Conservation (phyloP, 768 basidiomycete genomes). For the Calocera viscosa region DNA sequence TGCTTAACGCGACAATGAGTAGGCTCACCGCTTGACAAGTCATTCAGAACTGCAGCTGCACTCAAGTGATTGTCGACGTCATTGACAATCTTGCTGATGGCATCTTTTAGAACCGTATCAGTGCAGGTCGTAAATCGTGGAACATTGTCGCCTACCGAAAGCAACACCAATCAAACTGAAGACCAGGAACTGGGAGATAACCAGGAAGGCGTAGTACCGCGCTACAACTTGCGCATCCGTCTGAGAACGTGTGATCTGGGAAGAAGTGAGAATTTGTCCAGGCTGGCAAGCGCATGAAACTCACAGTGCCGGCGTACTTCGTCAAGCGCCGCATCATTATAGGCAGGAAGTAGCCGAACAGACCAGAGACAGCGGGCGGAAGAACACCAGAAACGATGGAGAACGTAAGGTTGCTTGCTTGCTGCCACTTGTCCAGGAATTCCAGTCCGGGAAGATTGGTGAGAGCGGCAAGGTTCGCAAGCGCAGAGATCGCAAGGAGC, state of each 20-base stretch:
- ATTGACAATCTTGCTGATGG: conserved; percentile 33
- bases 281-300: background rate
- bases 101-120: conserved; percentile 15
- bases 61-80: conserved; percentile 40
- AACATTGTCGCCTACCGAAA: conserved; percentile 46
- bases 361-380: conserved; percentile 73
- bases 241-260: conserved; percentile 55
- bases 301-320: conserved; percentile 48
- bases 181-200: conserved; percentile 85
- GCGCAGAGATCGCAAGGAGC: conserved; percentile 72
- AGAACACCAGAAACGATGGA: conserved; percentile 83
- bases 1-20: background rate
- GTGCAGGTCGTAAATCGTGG: conserved; percentile 23
- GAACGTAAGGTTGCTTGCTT: conserved; percentile 52
- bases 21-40: conserved; percentile 32
- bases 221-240: conserved; percentile 86
- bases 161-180: conserved; percentile 87
- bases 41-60: conserved; percentile 35
- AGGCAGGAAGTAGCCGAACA: conserved; percentile 86
- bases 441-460: conserved; percentile 31
- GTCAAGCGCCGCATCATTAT: conserved; percentile 78
- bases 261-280: conserved; percentile 23
- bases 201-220: conserved; percentile 85
- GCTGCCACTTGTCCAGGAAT: conserved; percentile 63
- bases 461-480: conserved; percentile 81